These are phyloP conservation scores for Candida mesenterica DNA, from an alignment of 1,139 yeast species.

Conservation along the genomic window DNA sequence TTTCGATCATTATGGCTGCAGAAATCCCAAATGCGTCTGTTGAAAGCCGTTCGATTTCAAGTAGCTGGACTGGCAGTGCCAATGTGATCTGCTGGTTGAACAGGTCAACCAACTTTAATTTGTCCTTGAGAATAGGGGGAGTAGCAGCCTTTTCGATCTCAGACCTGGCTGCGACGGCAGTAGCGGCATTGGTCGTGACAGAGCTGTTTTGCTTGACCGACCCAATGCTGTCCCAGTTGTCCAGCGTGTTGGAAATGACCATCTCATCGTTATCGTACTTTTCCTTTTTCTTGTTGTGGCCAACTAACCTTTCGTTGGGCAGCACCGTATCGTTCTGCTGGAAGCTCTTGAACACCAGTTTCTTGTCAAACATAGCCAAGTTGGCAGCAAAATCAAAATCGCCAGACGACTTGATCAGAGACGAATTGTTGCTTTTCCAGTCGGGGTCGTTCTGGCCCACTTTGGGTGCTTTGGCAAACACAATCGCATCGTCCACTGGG, in stretches of 20 bases:
- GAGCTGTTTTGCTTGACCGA: conserved; percentile 7
- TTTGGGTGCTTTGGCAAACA: conserved; percentile 19
- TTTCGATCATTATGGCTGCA: conserved; percentile 56
- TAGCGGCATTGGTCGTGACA: conserved; percentile 9
- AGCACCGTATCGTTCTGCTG: conserved; percentile 60
- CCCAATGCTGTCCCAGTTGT: conserved; percentile 57
- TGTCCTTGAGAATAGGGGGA: conserved; percentile 10
- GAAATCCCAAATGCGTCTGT: conserved; percentile 53
- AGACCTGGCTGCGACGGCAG: conserved; percentile 5
- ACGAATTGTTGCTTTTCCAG: conserved; percentile 47
- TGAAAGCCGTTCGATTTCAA: conserved; percentile 71
- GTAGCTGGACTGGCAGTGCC: conserved; percentile 76
- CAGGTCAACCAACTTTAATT: conserved; percentile 21
- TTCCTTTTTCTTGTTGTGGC: conserved; percentile 60
- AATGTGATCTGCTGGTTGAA: conserved; percentile 36
- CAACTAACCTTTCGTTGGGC: conserved; percentile 66
- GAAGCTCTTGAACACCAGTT: conserved; percentile 75
- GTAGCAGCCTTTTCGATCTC: conserved; percentile 1
- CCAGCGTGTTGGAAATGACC: conserved; percentile 53
- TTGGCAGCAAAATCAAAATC: conserved; percentile 90
- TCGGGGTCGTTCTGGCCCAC: conserved; percentile 24
- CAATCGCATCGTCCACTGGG: conserved; percentile 28
- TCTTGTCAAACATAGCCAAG: conserved; percentile 79
- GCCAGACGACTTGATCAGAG: conserved; percentile 46
- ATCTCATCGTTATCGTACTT: conserved; percentile 72